Conservation (phyloP, 2,329 filamentous ascomycete genomes). For the Aureobasidium sp. region DNA sequence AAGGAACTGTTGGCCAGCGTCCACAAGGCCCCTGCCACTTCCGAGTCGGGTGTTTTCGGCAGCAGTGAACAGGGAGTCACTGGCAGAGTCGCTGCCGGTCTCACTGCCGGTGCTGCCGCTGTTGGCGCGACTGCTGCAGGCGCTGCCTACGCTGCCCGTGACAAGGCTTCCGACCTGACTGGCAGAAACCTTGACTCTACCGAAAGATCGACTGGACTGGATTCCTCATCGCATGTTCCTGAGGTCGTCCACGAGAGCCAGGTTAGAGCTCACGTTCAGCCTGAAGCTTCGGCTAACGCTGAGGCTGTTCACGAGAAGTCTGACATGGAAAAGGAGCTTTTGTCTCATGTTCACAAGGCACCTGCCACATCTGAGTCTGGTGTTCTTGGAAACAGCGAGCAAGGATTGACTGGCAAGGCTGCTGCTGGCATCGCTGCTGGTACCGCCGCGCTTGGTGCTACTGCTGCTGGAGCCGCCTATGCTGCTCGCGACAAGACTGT, state of each 20-base stretch:
- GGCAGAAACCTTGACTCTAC: background rate
- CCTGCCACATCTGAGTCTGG: slow-evolving; percentile 21
- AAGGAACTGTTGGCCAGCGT: slow-evolving; percentile 59
- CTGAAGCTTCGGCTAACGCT: slow-evolving; percentile 60
- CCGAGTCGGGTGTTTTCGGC: slow-evolving; percentile 32
- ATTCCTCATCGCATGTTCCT: slow-evolving; percentile 27
- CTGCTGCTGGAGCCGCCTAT: slow-evolving; percentile 30
- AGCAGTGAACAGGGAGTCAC: slow-evolving; percentile 17
- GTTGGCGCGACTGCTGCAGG: slow-evolving; percentile 31
- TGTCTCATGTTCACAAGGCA: slow-evolving; percentile 48
- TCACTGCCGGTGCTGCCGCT: slow-evolving; percentile 27
- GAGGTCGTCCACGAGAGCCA: slow-evolving; percentile 50
- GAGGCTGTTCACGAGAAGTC: slow-evolving; percentile 42
- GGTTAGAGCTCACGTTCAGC: slow-evolving; percentile 52
- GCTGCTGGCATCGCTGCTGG: slow-evolving; percentile 41
- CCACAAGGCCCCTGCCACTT: slow-evolving; percentile 30
- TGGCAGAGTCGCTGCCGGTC: slow-evolving; percentile 35
- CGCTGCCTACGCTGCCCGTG: slow-evolving; percentile 27
- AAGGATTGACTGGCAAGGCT: slow-evolving; percentile 26
- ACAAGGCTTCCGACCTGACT: slow-evolving; percentile 31
- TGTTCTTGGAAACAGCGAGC: slow-evolving; percentile 32
- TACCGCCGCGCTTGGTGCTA: slow-evolving; percentile 34
- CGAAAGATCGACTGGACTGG: background rate
- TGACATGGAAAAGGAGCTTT: slow-evolving; percentile 61
- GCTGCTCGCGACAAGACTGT: slow-evolving; percentile 28